phyloP scores from a whole-genome alignment of 2,329 filamentous ascomycete genomes.

The Fusarium ramigenum region DNA sequence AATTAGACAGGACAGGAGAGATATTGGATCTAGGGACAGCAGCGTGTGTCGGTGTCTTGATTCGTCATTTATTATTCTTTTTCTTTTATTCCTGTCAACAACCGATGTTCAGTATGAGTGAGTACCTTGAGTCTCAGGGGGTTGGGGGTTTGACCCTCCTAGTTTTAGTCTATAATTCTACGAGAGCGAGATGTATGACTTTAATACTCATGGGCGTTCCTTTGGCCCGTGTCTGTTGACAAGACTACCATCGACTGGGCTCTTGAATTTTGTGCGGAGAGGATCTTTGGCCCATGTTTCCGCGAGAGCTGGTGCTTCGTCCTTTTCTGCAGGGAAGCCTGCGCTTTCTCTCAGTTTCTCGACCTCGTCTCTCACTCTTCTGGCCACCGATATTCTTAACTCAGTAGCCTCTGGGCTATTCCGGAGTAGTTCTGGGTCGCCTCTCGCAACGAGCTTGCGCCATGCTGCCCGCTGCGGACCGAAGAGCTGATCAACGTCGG shows the following conservation, averaged over 20 bases:
- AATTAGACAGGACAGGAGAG: constrained; percentile 35
- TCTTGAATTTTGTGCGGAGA: constrained; percentile 59
- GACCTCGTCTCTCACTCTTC: constrained; percentile 80
- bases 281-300: constrained; percentile 78
- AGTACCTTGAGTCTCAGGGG: background rate
- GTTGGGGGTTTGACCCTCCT: constrained; percentile 4
- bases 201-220: constrained; percentile 11
- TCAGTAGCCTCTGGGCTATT: constrained; percentile 71
- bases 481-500: constrained; percentile 79
- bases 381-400: constrained; percentile 78
- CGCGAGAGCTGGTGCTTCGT: constrained; percentile 77
- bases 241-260: constrained; percentile 63
- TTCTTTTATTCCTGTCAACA: background rate
- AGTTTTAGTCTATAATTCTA: constrained; percentile 18
- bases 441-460: constrained; percentile 67
- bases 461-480: constrained; percentile 80
- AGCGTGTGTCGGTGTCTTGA: constrained; percentile 12
- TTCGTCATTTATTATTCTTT: background rate
- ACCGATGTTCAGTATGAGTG: constrained; percentile 23
- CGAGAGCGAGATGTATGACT: constrained; percentile 29
- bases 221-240: constrained; percentile 52
- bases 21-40: constrained; percentile 26
- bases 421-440: constrained; percentile 59
- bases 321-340: constrained; percentile 80
- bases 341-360: constrained; percentile 76